These are phyloP conservation scores for Eucalyptus dawsonii DNA, from an alignment of 345 rosid genomes.

Conservation along the genomic window DNA sequence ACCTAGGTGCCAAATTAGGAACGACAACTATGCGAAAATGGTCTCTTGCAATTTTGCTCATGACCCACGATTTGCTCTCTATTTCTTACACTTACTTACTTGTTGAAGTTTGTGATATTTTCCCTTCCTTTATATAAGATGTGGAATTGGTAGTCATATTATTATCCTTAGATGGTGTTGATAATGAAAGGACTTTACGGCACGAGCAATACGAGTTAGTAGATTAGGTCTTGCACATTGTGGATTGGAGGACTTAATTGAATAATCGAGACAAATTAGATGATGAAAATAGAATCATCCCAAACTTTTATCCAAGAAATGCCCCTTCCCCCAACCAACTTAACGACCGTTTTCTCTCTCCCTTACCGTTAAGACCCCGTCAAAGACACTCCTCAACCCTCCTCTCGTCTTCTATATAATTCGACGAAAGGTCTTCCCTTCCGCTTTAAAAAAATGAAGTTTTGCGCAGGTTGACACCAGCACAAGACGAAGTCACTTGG, in stretches of 20 bases:
- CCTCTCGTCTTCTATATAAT: neutral
- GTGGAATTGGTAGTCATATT: neutral
- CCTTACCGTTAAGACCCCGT: neutral
- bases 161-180: neutral
- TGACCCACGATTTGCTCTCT: neutral
- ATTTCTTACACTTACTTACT: neutral
- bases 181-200: neutral
- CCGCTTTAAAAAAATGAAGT: neutral
- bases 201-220: neutral
- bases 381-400: neutral
- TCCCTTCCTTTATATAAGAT: neutral
- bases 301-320: neutral
- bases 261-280: neutral
- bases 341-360: neutral
- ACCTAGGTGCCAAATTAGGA: neutral
- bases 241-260: neutral
- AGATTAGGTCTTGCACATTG: neutral
- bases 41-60: neutral
- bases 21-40: rapidly evolving
- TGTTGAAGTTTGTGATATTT: neutral
- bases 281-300: neutral
- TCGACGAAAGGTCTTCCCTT: neutral
- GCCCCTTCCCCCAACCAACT: neutral
- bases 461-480: neutral
- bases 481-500: neutral